These are phyloP conservation scores for Sporisorium graminicola DNA, from an alignment of 1,284 basidiomycete genomes.

Conservation along the genomic window DNA sequence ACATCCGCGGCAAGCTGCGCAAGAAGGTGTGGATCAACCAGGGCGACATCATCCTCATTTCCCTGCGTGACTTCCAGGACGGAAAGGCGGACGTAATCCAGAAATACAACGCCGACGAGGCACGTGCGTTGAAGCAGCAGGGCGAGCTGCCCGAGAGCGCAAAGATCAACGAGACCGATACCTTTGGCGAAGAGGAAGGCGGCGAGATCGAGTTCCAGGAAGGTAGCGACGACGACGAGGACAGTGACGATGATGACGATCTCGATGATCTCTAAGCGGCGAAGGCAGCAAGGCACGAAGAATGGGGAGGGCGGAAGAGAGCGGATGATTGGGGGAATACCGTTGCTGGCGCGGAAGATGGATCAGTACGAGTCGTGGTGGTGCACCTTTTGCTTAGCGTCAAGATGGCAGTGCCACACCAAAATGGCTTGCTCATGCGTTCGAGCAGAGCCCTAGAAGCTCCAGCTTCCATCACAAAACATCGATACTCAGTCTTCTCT, in stretches of 20 bases:
- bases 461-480: not conserved
- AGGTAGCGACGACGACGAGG: conserved; percentile 65
- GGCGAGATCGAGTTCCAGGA: conserved; percentile 70
- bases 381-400: no score
- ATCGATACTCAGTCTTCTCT: not conserved
- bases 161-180: conserved; percentile 98
- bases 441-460: not conserved
- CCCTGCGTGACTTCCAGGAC: conserved; percentile 98
- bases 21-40: conserved; percentile 99
- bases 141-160: conserved; percentile 97
- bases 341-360: no score
- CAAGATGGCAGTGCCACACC: no score
- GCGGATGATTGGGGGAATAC: no score
- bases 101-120: conserved; percentile 94
- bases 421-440: no score
- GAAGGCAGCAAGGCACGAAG: no score
- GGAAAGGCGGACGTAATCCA: conserved; percentile 99
- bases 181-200: conserved; percentile 84
- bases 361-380: no score
- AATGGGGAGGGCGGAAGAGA: no score
- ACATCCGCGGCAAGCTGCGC: conserved; percentile 98
- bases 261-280: conserved; percentile 61
- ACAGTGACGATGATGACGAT: conserved; percentile 63
- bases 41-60: conserved; percentile 96
- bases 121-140: conserved; percentile 93